Base-by-base conservation (phyloP, 495 filamentous ascomycete species). In the Annulohypoxylon stygium region DNA sequence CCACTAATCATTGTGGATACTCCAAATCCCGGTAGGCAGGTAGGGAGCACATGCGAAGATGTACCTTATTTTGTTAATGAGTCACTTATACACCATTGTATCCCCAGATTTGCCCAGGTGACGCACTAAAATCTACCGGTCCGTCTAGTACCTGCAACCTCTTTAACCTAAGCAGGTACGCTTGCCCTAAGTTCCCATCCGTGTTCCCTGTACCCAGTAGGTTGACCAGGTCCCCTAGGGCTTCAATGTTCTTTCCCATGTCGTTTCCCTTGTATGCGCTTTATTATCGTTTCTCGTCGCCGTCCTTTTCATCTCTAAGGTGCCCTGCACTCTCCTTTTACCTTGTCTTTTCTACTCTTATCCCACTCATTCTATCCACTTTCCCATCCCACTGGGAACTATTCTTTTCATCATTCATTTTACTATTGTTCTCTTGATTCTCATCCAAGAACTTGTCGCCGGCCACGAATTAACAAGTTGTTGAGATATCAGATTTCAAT, bases 391-490 rank as follows among this genome's bases (percentile, higher is more conserved):
- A 26, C 47, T 39, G 67, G 72, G 67, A 48, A 48, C 18, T 64
- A 23, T 61, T 67, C 62, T 75, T 75, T 74, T 70, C 71, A 74
- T 25, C 53, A 58, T 74, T 70, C 71, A 74, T 25, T 75, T 75
- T 63, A 47, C 55, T 74, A 48, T 51, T 50, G 26, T 75, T 75
- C 62, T 63, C 37, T 62, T 34, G 64, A 60, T 64, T 60, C 67
- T 75, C 59, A 61, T 60, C 66, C 48, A 41, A 61, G 67, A 68
- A 68, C 72, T 71, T 55, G 72, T 75, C 72, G 72, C 72, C 67
- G 72, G 72, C 34, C 36, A 63, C 72, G 72, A 75, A 65, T 75
- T 75, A 75, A 75, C 67, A 71, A 70, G 63, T 70, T 51, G 18
- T 68, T 67, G 64, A 33, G 63, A 64, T 51, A 59, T 64, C 45